Base-by-base conservation (phyloP, 768 basidiomycete genomes). In the Pleurotus eryngii region DNA sequence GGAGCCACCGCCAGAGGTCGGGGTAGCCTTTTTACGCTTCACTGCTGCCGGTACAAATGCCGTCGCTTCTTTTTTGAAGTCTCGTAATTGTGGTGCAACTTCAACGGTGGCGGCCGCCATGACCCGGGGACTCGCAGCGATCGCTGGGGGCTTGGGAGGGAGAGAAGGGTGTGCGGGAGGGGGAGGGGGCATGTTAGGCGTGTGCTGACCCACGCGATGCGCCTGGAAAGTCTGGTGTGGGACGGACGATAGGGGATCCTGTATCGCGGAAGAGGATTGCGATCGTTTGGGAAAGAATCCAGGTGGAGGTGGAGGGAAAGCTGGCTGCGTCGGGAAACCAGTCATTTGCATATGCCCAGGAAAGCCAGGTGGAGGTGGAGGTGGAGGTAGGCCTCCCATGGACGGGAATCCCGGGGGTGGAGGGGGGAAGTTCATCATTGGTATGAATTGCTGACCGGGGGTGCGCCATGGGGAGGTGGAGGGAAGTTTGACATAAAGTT, bases 21-120 rank as follows among this genome's bases (percentile, higher is more conserved):
- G 68, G 3, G 22, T 39, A 38, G 73, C 71, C 59, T 81, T 87
- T 71, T 89, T 94, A 47, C 91, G 83, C 70, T 92, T 92, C 51
- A 96, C 72, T 3, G 89, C 78, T 1, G 86, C 68, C 3, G 97
- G 97, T 3, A 98, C 84, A 65, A 99, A 98, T 0, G 90, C 85
- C 0, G 93, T 96, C 7, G 90, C 89, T 69, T 99, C 97, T 71
- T 93, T 95, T 75, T 95, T 93, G 59, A 98, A 77, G 71, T 99
- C 93, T 12, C 96, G 89, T 50, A 99, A 72, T 67, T 93, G 81
- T 3, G 97, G 93, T 46, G 78, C 92, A 2, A 95, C 94, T 18
- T 83, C 87, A 51, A 98, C 86, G 2, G 83, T 89, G 1, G 91
- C 92, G 5, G 81, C 73, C 1, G 76, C 76, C 14, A 77, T 59